Base-by-base conservation (phyloP, 2,329 filamentous ascomycete species). In the Pseudogymnoascus sp. region DNA sequence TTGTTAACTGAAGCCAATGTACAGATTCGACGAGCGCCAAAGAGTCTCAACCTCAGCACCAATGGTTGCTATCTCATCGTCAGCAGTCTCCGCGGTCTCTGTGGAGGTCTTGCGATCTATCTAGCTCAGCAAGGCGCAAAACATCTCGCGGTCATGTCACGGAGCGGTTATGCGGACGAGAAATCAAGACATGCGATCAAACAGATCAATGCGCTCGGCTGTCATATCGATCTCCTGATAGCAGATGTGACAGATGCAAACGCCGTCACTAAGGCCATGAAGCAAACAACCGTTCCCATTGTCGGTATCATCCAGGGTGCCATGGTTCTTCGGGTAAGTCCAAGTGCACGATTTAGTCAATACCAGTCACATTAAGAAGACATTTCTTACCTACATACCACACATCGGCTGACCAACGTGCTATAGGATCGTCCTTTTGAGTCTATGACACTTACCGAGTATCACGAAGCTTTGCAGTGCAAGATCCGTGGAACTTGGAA, bases 241-340 rank as follows among this genome's bases (percentile, higher is more conserved):
- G 65, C 45, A 8, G 65, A 68, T 59, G 63, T 67, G 6, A 40
- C 61, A 6, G 38, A 63, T 58, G 18, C 45, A 9, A 49, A 49
- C 2, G 65, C 62, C 28, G 64, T 68, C 14, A n/a, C 43, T 7
- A 41, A 38, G 11, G 60, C 41, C 16, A 64, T 67, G 35, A 59
- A 58, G 14, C 25, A 37, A 18, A 49, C 37, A n/a, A 55, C 40
- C 2, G n/a, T 52, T 8, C 64, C 62, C 5, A 64, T 71, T 31
- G 43, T 38, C 35, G 43, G 43, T 23, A 60, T 73, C 1, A 70
- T 74, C 3, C 72, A 75, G 49, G 71, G 67, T 1, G 71, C 72
- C 2, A 72, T 75, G 73, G 69, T 74, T 0, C 75, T 81, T 59
- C 71, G 72, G 25, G 78, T 38, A 38, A 38, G 35, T 38, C 35